phyloP scores from a whole-genome alignment of 1,284 basidiomycete species.

The Naganishia liquefaciens region DNA sequence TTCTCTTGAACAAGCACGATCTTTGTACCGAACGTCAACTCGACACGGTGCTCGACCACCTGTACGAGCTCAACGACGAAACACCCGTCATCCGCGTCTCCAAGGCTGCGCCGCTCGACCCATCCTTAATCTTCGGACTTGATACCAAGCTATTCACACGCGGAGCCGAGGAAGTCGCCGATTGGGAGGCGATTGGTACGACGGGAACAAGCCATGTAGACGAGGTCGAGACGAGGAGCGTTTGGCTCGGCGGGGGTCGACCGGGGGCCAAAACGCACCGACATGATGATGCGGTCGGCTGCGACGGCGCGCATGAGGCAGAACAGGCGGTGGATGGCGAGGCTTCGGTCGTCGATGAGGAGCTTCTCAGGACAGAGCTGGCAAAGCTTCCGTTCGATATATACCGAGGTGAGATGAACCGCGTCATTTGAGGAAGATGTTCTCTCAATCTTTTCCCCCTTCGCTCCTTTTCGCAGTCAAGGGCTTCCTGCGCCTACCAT shows the following conservation, averaged over 20 bases:
- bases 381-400: slow-evolving; percentile 58
- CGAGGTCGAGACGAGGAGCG: slow-evolving; percentile 76
- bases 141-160: slow-evolving; percentile 72
- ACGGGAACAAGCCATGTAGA: slow-evolving; percentile 60
- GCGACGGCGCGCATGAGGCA: slow-evolving; percentile 25
- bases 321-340: slow-evolving; percentile 1
- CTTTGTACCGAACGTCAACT: slow-evolving; percentile 69
- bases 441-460: neutral
- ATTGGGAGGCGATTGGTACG: slow-evolving; percentile 39
- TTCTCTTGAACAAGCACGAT: slow-evolving; percentile 89
- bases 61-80: slow-evolving; percentile 82
- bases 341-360: slow-evolving; percentile 61
- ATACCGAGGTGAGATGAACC: slow-evolving; percentile 45
- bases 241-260: slow-evolving; percentile 58
- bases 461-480: slow-evolving; percentile 56
- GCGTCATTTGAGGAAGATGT: too few species aligned
- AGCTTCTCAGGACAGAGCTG: slow-evolving; percentile 68
- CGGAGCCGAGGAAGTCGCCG: slow-evolving; percentile 41
- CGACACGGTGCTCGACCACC: slow-evolving; percentile 77
- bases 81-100: slow-evolving; percentile 74
- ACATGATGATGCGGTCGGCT: slow-evolving; percentile 33
- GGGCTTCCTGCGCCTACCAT: slow-evolving; percentile 68
- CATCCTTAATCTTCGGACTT: slow-evolving; percentile 75
- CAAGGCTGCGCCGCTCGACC: slow-evolving; percentile 54
- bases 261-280: slow-evolving; percentile 34